A percentile compares a stretch with the other conserved stretches of the same genome.
Conservation (phyloP, 129 eudicot genomes). For the Helianthus tuberosus region DNA sequence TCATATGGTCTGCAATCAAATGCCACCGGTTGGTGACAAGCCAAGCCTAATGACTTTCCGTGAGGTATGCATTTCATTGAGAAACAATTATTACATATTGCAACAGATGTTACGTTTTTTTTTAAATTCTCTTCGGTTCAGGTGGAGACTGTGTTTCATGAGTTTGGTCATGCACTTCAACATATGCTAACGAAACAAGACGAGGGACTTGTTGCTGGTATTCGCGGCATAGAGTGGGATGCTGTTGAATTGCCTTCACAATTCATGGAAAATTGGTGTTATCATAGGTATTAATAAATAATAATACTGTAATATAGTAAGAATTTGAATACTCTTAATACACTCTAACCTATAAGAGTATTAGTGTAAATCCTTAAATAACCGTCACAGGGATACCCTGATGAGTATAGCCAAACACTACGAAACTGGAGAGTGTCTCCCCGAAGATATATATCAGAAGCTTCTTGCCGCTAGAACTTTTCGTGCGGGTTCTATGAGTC, state of each 20-base stretch:
- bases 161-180: constrained; percentile 97
- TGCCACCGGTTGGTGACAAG: constrained; percentile 94
- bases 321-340: background rate
- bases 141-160: constrained; percentile 99
- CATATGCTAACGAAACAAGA: constrained; percentile 97
- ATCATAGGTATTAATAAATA: constrained; percentile 61
- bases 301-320: too few relatives aligned
- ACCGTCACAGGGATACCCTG: constrained; percentile 70
- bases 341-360: background rate
- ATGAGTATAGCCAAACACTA: constrained; percentile 95
- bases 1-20: constrained; percentile 97
- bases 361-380: background rate
- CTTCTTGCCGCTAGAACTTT: constrained; percentile 93
- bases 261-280: constrained; percentile 99
- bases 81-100: constrained; percentile 18
- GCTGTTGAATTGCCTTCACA: constrained; percentile 98
- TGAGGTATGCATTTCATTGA: constrained; percentile 51
- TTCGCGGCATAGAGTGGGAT: constrained; percentile 98
- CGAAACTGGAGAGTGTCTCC: constrained; percentile 89
- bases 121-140: constrained; percentile 21
- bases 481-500: constrained; percentile 83
- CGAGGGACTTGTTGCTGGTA: constrained; percentile 98
- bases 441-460: constrained; percentile 79
- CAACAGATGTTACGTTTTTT: background rate
- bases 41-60: constrained; percentile 99